phyloP scores from a whole-genome alignment of 495 filamentous ascomycete genomes.

The Penicillium waksmanii region DNA sequence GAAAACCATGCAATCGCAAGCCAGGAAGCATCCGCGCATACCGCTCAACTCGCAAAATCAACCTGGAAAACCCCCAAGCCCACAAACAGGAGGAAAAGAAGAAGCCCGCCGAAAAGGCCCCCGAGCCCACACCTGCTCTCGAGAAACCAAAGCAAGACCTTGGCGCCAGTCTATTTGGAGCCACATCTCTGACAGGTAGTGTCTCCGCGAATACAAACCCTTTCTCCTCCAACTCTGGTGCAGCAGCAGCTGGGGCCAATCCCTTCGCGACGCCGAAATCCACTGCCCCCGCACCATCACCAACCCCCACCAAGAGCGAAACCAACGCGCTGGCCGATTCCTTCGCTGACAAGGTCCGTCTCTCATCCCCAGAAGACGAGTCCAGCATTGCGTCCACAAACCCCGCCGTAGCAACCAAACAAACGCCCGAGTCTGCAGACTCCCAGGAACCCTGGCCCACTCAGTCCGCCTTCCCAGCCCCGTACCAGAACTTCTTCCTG shows the following conservation, averaged over 20 bases:
- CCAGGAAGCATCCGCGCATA: constrained; percentile 77
- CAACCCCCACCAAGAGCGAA: constrained; percentile 24
- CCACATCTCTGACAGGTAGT: constrained; percentile 44
- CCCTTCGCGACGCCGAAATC: constrained; percentile 52
- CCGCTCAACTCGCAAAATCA: constrained; percentile 59
- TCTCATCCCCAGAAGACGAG: constrained; percentile 42
- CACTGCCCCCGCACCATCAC: constrained; percentile 42
- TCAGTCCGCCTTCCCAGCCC: constrained; percentile 60
- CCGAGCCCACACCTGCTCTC: constrained; percentile 28
- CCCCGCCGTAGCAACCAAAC: constrained; percentile 40
- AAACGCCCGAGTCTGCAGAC: constrained; percentile 35
- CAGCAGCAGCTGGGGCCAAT: constrained; percentile 36
- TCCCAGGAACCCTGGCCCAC: constrained; percentile 72
- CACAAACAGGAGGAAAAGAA: constrained; percentile 34
- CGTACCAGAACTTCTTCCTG: constrained; percentile 79
- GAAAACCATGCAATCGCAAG: constrained; percentile 80
- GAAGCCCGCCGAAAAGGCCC: constrained; percentile 27
- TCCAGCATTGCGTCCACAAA: constrained; percentile 1
- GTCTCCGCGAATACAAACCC: constrained; percentile 59
- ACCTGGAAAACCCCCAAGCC: constrained; percentile 24
- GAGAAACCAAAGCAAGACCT: constrained; percentile 54
- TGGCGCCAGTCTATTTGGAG: constrained; percentile 59
- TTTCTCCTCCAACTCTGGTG: constrained; percentile 48
- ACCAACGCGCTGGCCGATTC: constrained; percentile 61
- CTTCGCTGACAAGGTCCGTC: constrained; percentile 69